Evolutionary conservation across 2,329 filamentous ascomycete genomes (phyloP).

Genomic region (Biscogniauxia sp.): DNA sequence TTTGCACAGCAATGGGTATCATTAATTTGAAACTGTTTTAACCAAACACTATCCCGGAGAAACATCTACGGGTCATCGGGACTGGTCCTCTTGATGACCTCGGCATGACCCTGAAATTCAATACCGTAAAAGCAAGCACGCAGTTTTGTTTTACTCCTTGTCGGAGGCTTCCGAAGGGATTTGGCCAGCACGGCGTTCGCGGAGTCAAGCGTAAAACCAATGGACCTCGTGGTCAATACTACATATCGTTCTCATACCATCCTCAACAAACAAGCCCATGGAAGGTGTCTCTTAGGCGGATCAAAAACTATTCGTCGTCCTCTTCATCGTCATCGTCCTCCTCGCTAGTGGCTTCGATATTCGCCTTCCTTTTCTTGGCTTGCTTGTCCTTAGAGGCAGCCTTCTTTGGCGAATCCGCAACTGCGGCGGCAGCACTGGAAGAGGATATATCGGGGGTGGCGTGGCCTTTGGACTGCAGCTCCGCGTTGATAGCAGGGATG

Average conservation of each 20-base stretch:
- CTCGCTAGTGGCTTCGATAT: conserved; percentile 64
- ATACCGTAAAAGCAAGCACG: too few relatives aligned
- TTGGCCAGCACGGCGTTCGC: not conserved
- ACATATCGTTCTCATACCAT: not conserved
- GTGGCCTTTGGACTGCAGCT: conserved; percentile 50
- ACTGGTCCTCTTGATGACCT: not conserved
- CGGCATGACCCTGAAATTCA: not conserved
- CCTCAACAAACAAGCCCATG: conserved; percentile 7
- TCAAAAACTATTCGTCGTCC: not conserved
- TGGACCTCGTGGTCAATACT: not conserved
- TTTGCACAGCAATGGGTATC: not conserved
- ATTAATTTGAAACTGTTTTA: not conserved
- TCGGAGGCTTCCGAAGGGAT: not conserved
- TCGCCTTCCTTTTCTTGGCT: conserved; percentile 46
- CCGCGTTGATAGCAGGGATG: conserved; percentile 58
- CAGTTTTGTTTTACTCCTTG: not conserved
- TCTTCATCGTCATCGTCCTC: conserved; percentile 44
- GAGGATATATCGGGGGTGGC: conserved; percentile 34
- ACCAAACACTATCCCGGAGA: not conserved
- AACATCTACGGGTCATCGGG: not conserved
- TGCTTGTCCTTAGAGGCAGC: conserved; percentile 33
- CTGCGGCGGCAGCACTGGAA: conserved; percentile 27
- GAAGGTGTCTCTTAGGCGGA: not conserved
- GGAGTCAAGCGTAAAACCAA: not conserved
- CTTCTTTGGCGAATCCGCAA: conserved; percentile 26